Evolutionary conservation across 192 early-diverging fungal genomes (phyloP), one percentile per base, ranked within the genome.

Genomic region (Coemansia sp.): DNA sequence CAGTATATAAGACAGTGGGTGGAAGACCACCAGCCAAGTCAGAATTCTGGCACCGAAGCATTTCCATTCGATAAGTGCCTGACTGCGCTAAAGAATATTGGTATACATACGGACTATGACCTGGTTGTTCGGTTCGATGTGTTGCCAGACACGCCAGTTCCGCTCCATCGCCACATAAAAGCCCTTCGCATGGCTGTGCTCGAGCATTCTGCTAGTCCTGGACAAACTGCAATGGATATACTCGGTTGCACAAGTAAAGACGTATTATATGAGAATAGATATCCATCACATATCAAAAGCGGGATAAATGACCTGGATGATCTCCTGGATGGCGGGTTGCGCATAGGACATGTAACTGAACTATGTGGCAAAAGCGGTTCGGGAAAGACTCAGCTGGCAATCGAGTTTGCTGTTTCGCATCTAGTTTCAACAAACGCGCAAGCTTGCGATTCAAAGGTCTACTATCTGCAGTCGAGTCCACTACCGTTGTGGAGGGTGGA

Each of bases 51-150:
- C 10, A 40, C 28, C 25, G 25, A 18, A 12, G 43, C 33, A 4
- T 42, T 64, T 40, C 35, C 68, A 10, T 56, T 70, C 28, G 59
- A 66, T 2, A 52, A 56, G 23, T 78, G 73, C 42, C 25, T 81
- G 20, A 16, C 63, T 23, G 73, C 73, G 10, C 66, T 81, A 20
- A 67, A 69, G 2, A 31, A 39, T 18, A 35, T 72, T 9, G 79
- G 79, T 26, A 51, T 81, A 5, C 73, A 63, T 8, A 75, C 79
- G 0, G 74, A 75, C 33, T 75, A 75, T 51, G 79, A 81, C 37
- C 40, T 81, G 33, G 37, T 81, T 1, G 26, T 81, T 13, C 79
- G 75, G 58, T 57, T 74, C 21, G 74, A 81, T 33, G 40, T 67
- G 15, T 63, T 81, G 8, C 62, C 42, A 20, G 59, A 64, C 28